Percentiles rank a stretch among this genome's conserved stretches.
Evolutionary conservation across 345 rosid species (phyloP).

Genomic region (Murraya koenigii): DNA sequence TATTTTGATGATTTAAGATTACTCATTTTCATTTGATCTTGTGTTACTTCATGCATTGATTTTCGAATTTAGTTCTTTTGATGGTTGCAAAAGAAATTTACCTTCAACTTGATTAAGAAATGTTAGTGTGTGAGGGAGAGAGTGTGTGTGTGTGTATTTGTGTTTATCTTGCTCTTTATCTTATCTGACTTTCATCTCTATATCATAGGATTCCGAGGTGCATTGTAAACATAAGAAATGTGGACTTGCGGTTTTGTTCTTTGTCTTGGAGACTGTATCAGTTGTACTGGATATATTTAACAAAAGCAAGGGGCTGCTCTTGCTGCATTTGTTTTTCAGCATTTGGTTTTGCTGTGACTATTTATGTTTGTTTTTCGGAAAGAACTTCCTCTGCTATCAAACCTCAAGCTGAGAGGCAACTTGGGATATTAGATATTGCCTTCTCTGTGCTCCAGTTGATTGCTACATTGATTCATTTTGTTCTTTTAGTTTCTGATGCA

Average conservation of each 20-base stretch:
- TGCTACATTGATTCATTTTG: background rate
- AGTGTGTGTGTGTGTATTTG: no score
- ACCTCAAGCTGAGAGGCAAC: constrained; percentile 1
- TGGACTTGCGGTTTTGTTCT: background rate
- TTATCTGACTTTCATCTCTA: background rate
- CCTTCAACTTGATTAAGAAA: no score
- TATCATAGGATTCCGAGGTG: background rate
- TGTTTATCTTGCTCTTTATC: background rate
- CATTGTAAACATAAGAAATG: background rate
- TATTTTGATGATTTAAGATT: no score
- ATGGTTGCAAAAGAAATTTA: no score
- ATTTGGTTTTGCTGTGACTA: background rate
- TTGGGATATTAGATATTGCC: background rate
- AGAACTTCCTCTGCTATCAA: background rate
- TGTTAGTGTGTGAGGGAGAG: no score
- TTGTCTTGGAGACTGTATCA: background rate
- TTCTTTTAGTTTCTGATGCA: background rate
- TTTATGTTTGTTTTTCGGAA: background rate
- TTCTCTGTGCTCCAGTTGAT: background rate
- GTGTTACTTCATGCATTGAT: no score
- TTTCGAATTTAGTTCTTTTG: no score
- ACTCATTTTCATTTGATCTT: no score
- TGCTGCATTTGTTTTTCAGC: background rate
- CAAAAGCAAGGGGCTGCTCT: background rate
- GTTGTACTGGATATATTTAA: background rate